Conservation (phyloP, 257 asterid genomes). For the Linderniella brevidens region DNA sequence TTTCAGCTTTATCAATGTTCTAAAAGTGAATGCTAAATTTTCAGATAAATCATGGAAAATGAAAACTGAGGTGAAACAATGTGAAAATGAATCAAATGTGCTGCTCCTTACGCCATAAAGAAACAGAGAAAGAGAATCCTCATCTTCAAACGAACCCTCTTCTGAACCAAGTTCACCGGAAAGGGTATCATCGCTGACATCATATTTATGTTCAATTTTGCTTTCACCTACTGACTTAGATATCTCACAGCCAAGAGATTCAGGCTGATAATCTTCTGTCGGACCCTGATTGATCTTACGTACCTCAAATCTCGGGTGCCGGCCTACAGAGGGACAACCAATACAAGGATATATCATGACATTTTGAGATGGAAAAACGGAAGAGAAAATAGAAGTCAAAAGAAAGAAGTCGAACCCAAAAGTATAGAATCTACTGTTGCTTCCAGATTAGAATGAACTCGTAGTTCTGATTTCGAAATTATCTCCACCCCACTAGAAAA, state of each 20-base stretch:
- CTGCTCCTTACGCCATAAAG: slow-evolving; percentile 76
- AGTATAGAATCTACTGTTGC: slow-evolving; percentile 88
- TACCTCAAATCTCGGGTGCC: slow-evolving; percentile 55
- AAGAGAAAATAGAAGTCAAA: slow-evolving; percentile 7
- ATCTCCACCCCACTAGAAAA: slow-evolving; percentile 89
- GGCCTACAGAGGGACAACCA: slow-evolving; percentile 36
- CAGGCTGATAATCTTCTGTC: slow-evolving; percentile 18
- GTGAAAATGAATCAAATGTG: no score
- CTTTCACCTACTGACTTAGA: slow-evolving; percentile 19
- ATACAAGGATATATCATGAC: slow-evolving; percentile 5
- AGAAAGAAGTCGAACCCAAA: slow-evolving; percentile 33
- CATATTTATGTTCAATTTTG: slow-evolving; percentile 18
- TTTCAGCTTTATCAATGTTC: no score
- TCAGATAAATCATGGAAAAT: no score
- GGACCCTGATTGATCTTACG: slow-evolving; percentile 41
- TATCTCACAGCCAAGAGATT: slow-evolving; percentile 14
- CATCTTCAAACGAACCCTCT: slow-evolving; percentile 25
- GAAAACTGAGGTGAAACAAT: no score
- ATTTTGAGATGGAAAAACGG: not conserved
- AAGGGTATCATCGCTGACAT: slow-evolving; percentile 12
- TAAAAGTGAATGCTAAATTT: no score
- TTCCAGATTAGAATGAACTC: slow-evolving; percentile 65
- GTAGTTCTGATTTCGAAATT: slow-evolving; percentile 64
- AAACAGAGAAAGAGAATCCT: slow-evolving; percentile 40
- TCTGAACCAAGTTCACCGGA: slow-evolving; percentile 15